Conservation (phyloP, 768 basidiomycete genomes). For the Jaapia argillacea region DNA sequence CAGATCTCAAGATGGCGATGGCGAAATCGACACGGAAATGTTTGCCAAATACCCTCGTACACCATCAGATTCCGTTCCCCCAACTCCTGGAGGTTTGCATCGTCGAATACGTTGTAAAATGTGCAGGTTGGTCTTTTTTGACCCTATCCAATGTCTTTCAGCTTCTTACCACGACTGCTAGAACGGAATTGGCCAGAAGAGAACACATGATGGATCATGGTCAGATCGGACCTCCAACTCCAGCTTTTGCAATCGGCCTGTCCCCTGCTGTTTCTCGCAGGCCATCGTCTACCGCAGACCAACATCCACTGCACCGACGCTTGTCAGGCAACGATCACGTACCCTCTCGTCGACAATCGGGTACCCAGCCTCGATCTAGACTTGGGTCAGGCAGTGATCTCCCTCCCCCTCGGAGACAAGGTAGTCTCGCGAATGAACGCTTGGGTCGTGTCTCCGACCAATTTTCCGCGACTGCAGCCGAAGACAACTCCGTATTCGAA, state of each 20-base stretch:
- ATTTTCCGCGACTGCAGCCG: background rate
- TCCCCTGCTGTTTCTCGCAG: constrained; percentile 36
- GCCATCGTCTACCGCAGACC: constrained; percentile 2
- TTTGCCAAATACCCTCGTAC: constrained; percentile 67
- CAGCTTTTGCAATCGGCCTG: constrained; percentile 25
- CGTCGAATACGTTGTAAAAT: constrained; percentile 84
- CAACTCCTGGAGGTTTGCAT: constrained; percentile 47
- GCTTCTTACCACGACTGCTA: constrained; percentile 3
- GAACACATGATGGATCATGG: constrained; percentile 93
- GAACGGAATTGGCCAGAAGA: constrained; percentile 70
- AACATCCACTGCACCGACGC: constrained; percentile 1
- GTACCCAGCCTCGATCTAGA: constrained; percentile 5
- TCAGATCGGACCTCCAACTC: constrained; percentile 62
- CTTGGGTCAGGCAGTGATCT: too few species aligned
- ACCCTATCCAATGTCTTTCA: background rate
- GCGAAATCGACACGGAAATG: constrained; percentile 56
- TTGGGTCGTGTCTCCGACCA: background rate
- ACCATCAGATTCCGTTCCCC: constrained; percentile 48
- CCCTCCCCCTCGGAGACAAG: background rate
- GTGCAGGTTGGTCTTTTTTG: constrained; percentile 51
- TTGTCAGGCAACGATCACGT: constrained; percentile 7
- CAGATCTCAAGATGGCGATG: constrained; percentile 77
- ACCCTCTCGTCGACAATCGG: constrained; percentile 3
- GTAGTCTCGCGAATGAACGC: background rate
- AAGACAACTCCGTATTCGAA: background rate